Evolutionary conservation across 495 filamentous ascomycete species (phyloP).

Genomic region (Penicillium salamii): DNA sequence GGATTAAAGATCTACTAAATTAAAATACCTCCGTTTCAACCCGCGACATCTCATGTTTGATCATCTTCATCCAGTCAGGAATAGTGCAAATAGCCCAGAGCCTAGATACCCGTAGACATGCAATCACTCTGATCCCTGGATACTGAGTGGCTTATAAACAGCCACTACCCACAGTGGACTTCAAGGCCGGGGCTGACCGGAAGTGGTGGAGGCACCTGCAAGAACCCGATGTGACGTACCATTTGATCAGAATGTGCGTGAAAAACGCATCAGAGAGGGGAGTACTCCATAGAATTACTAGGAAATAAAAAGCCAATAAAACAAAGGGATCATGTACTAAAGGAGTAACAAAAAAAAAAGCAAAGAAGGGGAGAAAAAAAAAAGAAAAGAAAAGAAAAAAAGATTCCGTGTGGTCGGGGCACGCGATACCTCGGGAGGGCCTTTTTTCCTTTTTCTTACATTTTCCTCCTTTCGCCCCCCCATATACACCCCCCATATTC

Average conservation of each 20-base stretch:
- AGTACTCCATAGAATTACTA: no score
- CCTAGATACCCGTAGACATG: conserved; percentile 6
- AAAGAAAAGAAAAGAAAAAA: background rate
- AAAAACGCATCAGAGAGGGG: background rate
- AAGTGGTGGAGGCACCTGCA: conserved; percentile 6
- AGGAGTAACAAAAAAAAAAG: background rate
- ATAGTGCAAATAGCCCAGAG: background rate
- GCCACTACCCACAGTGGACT: conserved; percentile 3
- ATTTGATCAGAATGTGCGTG: background rate
- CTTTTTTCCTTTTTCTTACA: conserved; percentile 1
- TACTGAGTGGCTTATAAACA: conserved; percentile 1
- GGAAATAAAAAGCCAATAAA: no score
- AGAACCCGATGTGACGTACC: conserved; percentile 9
- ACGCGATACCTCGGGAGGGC: background rate
- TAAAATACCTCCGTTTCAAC: no score
- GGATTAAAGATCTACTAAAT: no score
- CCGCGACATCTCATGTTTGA: no score
- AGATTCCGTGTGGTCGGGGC: background rate
- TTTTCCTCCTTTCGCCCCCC: conserved; percentile 8
- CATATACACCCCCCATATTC: background rate
- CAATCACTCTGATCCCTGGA: background rate
- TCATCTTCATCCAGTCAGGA: background rate
- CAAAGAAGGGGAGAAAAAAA: background rate
- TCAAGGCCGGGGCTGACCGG: conserved; percentile 9
- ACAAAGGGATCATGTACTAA: no score